A percentile compares a stretch with the other conserved stretches of the same genome.
Evolutionary conservation across 2,329 filamentous ascomycete genomes (phyloP).

Genomic region (Huntiella decipiens): DNA sequence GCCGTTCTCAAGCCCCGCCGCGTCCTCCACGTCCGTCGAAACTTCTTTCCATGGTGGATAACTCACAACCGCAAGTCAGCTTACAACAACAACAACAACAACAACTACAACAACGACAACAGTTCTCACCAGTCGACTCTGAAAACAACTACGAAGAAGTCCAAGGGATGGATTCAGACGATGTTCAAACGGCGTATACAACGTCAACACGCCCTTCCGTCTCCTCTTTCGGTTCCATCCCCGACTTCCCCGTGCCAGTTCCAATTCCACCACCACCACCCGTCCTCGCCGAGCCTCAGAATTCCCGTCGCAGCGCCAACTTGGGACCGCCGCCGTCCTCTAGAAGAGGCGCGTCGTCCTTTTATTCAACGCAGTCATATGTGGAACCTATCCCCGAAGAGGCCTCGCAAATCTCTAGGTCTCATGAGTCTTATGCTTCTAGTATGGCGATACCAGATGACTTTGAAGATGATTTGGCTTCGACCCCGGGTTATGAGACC

Average conservation of each 20-base stretch:
- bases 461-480: slow-evolving; percentile 27
- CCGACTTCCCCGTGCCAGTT: slow-evolving; percentile 30
- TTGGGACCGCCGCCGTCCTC: slow-evolving; percentile 42
- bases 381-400: slow-evolving; percentile 65
- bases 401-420: slow-evolving; percentile 26
- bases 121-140: not conserved
- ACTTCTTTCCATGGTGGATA: slow-evolving; percentile 27
- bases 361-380: slow-evolving; percentile 45
- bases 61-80: slow-evolving; percentile 31
- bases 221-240: slow-evolving; percentile 37
- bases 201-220: slow-evolving; percentile 31
- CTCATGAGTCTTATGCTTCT: slow-evolving; percentile 48
- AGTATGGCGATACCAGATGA: slow-evolving; percentile 53
- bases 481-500: slow-evolving; percentile 5
- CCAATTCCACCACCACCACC: slow-evolving; percentile 13
- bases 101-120: slow-evolving; percentile 15
- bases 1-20: slow-evolving; percentile 30
- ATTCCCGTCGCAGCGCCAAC: slow-evolving; percentile 29
- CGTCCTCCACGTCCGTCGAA: slow-evolving; percentile 39
- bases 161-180: slow-evolving; percentile 16
- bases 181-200: slow-evolving; percentile 27
- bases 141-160: slow-evolving; percentile 19
- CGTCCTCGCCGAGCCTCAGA: slow-evolving; percentile 13
- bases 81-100: slow-evolving; percentile 9
- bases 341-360: slow-evolving; percentile 41